Evolutionary conservation across 208 protist species (phyloP), one percentile per base, ranked within the genome.

Genomic region (Naegleria fowleri): DNA sequence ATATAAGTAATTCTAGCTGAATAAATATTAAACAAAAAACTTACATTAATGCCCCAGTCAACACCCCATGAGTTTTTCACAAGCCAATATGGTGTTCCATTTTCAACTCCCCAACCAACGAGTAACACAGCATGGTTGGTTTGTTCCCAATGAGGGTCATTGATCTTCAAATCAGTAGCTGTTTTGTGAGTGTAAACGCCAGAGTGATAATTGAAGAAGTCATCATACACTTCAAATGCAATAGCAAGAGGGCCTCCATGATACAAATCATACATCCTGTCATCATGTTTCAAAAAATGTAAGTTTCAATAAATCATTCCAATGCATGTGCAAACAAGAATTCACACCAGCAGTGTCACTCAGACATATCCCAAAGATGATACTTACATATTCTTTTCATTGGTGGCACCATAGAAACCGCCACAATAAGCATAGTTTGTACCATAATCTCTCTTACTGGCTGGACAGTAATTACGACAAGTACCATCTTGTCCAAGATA

Each of bases 41-140:
- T 92, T 55, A 92, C 93, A 29, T 92, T 40, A 55, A 94, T 92
- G 16, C 92, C 93, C 89, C 92, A 94, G 16, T 91, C 90, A 90
- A 40, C 6, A 40, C 92, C 92, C 93, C 93, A 94, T 33, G n/a
- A 88, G 90, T 94, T 94, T 33, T 93, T 93, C 25, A 94, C 91
- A 9, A 94, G 92, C 93, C 93, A 94, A 90, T 93, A 94, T 43
- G 38, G 41, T 76, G 22, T 25, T 40, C 58, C 40, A 76, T 76
- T 87, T 36, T 95, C 93, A 6, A 41, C 84, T 58, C 85, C 90
- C 43, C 55, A 94, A 52, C 93, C 93, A 51, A 95, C 92, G 5
- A 94, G 25, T 11, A 89, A 84, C 2, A 94, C 92, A 76, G 91
- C 86, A 93, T 94, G 93, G 85, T 95, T 89, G 43, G 51, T 90